Evolutionary conservation across 148 eudicot genomes (phyloP).

Genomic region (Gaultheria prostrata): DNA sequence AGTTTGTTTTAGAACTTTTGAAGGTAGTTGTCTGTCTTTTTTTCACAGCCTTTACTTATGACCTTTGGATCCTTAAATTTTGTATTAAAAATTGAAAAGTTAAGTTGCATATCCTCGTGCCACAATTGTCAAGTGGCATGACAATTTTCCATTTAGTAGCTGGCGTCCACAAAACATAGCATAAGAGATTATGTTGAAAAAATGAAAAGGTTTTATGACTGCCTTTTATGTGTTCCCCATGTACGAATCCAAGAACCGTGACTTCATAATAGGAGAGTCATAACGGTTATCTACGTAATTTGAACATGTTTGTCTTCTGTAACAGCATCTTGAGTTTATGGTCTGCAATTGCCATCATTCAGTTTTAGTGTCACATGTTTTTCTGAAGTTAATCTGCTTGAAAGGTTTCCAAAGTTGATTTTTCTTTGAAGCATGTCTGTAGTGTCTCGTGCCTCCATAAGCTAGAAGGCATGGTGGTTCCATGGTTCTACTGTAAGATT

Average conservation of each 20-base stretch:
- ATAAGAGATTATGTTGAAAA: background rate
- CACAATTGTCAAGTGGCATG: background rate
- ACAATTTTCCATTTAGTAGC: background rate
- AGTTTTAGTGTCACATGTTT: background rate
- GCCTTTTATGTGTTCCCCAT: background rate
- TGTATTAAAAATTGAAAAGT: background rate
- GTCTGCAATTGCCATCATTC: background rate
- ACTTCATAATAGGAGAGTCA: background rate
- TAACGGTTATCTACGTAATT: background rate
- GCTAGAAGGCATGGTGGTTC: background rate
- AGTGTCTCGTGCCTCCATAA: background rate
- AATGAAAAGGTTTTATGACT: background rate
- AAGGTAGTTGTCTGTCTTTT: conserved; percentile 48
- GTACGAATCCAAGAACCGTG: background rate
- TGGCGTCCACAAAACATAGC: background rate
- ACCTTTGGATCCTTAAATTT: background rate
- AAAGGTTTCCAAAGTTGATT: background rate
- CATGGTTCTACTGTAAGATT: background rate
- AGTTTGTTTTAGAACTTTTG: conserved; percentile 85
- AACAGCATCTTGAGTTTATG: background rate
- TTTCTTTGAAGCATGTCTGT: background rate
- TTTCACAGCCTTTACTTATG: background rate
- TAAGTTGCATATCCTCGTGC: background rate
- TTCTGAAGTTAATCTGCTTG: background rate
- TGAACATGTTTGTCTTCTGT: background rate